Evolutionary conservation across 345 rosid genomes (phyloP), one percentile per base, ranked within the genome.

Genomic region (Eucalyptus globulus): DNA sequence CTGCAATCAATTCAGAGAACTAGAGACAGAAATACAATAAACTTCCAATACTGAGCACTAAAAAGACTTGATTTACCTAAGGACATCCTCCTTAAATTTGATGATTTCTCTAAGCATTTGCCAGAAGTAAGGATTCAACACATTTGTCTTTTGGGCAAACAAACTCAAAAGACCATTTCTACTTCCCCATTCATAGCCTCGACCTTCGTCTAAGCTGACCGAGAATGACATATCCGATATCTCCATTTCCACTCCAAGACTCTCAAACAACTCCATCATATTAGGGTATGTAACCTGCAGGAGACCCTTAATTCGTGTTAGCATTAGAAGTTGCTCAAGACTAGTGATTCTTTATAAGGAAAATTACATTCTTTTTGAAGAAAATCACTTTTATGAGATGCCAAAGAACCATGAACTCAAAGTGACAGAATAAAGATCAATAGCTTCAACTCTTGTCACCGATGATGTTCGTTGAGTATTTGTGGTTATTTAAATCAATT

Each of bases 131-230:
- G 96, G 97, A 90, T 94, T 96, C 3, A 96, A 14, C 7, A 87
- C 56, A 56, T 97, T 97, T 86, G 49, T 92, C 93, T 95, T 96
- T 90, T 96, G 97, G 4, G 98, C 95, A 94, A 97, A 97, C 87
- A 97, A 91, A 87, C 97, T 90, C 1, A 94, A 95, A 13, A 95
- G 65, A 44, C 98, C 98, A 44, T 94, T 94, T 50, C 98, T 93
- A 90, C 97, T 96, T 83, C 99, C 99, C 98, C 99, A 97, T 92
- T 97, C 98, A 58, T 90, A 95, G 62, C 98, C 99, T 76, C 87
- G 87, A 15, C 98, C 98, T 58, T 93, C 88, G 45, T 97, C 96
- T 88, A 96, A 92, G 93, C 99, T 97, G 29, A 95, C 97, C 3
- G 98, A 91, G 56, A 97, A 95, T 43, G 99, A 96, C 99, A 96